phyloP scores from a whole-genome alignment of 768 basidiomycete species.

The Punctularia strigosozonata region DNA sequence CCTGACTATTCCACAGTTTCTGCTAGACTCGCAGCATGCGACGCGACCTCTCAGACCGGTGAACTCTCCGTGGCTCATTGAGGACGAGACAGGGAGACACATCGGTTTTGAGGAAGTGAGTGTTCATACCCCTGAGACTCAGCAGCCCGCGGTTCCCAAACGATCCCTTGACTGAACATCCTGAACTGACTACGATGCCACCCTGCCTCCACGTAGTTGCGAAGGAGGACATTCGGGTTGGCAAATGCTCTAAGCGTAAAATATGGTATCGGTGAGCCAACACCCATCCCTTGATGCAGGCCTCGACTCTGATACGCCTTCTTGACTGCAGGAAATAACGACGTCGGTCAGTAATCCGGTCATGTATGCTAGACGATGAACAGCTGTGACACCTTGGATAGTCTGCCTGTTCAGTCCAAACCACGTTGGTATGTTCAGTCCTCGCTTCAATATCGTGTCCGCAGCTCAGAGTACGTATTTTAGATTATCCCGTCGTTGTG shows the following conservation, averaged over 20 bases:
- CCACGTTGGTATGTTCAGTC: constrained; percentile 39
- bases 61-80: constrained; percentile 43
- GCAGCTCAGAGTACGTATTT: no score
- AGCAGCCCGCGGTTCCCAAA: constrained; percentile 1
- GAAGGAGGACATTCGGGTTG: constrained; percentile 33
- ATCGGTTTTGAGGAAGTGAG: constrained; percentile 37
- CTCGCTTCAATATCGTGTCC: no score
- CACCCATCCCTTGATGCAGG: constrained; percentile 3
- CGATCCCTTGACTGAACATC: constrained; percentile 5
- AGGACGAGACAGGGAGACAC: constrained; percentile 37
- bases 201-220: constrained; percentile 18
- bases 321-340: constrained; percentile 34
- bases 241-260: constrained; percentile 41
- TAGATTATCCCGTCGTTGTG: constrained; percentile 42
- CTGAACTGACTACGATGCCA: constrained; percentile 5
- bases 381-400: constrained; percentile 10
- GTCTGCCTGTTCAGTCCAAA: constrained; percentile 59
- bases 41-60: constrained; percentile 32
- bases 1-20: constrained; percentile 55
- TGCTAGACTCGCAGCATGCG: constrained; percentile 34
- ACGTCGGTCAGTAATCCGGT: constrained; percentile 31
- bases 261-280: constrained; percentile 33
- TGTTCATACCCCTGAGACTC: no score
- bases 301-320: no score
- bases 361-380: not conserved